Evolutionary conservation across 2,329 filamentous ascomycete genomes (phyloP), one percentile per base, ranked within the genome.

Genomic region (Sporothrix schenckii): DNA sequence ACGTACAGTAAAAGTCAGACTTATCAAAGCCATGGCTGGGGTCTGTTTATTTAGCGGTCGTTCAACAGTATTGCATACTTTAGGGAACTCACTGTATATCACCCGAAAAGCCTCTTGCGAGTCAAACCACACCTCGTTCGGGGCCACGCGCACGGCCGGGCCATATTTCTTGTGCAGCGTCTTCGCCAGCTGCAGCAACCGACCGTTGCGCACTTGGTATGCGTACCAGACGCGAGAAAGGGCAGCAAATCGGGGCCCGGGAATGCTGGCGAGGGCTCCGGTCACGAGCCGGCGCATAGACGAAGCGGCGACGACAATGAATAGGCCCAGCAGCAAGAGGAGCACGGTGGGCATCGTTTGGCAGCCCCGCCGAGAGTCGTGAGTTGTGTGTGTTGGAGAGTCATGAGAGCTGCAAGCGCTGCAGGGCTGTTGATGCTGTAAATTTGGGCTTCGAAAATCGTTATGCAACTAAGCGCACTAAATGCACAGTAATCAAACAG

Each of bases 101-200:
- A 77, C 74, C 69, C 80, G 80, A 71, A 83, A 85, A 0, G 82
- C 85, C 63, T 85, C 83, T 27, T 76, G 79, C 2, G 80, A 83
- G 70, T 83, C 77, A 39, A 86, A 83, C 82, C 85, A 87, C 6
- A 87, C 79, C 74, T 87, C 85, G 47, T 85, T 81, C 0, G 86
- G 85, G 0, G 83, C 83, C 9, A 87, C 81, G 0, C 86, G 80
- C n/a, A 88, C 86, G 2, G 81, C 77, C 0, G 83, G 80, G 0
- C 86, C 86, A 71, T 87, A 86, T 13, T 71, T 75, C 0, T 74
- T 71, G 69, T 87, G 85, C n/a, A 87, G 72, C 0, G 76, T 78
- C 74, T 78, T 80, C 0, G 81, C 83, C 3, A 87, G 67, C 9
- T 76, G 73, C 4, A 79, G 77, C 75, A 83, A 79, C 1, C 77